A percentile compares a stretch with the other conserved stretches of the same genome.
Conservation (phyloP, 768 basidiomycete genomes). For the Boletus edulis region DNA sequence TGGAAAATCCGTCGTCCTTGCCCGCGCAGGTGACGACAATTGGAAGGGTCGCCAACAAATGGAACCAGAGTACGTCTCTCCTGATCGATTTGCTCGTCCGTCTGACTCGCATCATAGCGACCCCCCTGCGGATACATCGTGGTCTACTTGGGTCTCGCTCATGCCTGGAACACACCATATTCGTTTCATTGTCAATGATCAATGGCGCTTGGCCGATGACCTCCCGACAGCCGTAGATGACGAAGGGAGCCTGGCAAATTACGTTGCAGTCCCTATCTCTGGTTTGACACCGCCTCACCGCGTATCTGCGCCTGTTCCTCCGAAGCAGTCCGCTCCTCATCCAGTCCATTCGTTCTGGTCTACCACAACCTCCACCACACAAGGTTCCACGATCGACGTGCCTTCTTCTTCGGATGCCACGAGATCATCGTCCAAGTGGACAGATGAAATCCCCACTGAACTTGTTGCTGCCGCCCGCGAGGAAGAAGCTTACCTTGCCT, state of each 20-base stretch:
- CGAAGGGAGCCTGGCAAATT: constrained; percentile 92
- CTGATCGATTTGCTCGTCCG: constrained; percentile 3
- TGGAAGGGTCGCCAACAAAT: constrained; percentile 71
- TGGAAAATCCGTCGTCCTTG: constrained; percentile 61
- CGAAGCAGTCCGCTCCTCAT: constrained; percentile 25
- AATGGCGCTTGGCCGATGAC: constrained; percentile 75
- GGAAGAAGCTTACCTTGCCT: constrained; percentile 73
- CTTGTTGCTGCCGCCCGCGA: constrained; percentile 77
- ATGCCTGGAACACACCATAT: constrained; percentile 91
- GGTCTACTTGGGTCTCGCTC: constrained; percentile 47
- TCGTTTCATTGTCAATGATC: constrained; percentile 92
- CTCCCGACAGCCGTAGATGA: constrained; percentile 91
- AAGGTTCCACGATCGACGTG: constrained; percentile 27
- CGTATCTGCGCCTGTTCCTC: constrained; percentile 34
- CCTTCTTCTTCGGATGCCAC: constrained; percentile 29
- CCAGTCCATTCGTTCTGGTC: constrained; percentile 45
- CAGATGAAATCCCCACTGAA: constrained; percentile 71
- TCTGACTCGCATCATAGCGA: constrained; percentile 25
- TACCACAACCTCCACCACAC: constrained; percentile 33
- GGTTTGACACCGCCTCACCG: constrained; percentile 31
- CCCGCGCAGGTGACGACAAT: constrained; percentile 70
- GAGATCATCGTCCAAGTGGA: constrained; percentile 55
- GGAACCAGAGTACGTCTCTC: constrained; percentile 55
- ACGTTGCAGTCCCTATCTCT: constrained; percentile 56
- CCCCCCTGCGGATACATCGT: constrained; percentile 35